Base-by-base conservation (phyloP, 2,329 filamentous ascomycete genomes). In the Fusarium floridanum region DNA sequence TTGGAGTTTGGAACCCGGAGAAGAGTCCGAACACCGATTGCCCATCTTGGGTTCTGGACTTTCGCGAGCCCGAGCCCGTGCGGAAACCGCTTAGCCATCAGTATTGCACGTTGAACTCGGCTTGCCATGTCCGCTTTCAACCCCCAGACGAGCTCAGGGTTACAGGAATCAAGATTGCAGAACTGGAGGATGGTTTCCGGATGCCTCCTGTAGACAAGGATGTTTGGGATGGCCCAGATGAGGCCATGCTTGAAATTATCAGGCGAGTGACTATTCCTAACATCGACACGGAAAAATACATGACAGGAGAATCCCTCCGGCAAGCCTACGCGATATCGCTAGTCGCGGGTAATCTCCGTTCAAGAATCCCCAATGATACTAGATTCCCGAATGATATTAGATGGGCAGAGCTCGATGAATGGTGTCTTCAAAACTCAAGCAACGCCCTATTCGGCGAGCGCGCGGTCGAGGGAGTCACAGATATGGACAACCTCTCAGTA, bases 21-120 rank as follows among this genome's bases (percentile, higher is more conserved):
- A 16, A 10, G 24, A 27, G 17, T 16, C 48, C 0, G 32, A 20
- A 20, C 6, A 41, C 41, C 2, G 41, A 71, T n/a, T 39, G 34
- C 32, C 57, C 68, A 14, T 56, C 61, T 16, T 64, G 61, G 61
- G 61, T 57, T 14, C 36, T 14, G 10, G 36, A 57, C 48, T 32
- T 50, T 50, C 20, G 24, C 12, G 22, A 50, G 24, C 45, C 45
- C 22, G 22, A 50, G 22, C 4, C 12, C 20, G 24, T 27, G 61
- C 45, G 45, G 16, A 50, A 17, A 24, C 45, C 45, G 6, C 45
- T 50, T 17, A 29, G 22, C 20, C 17, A 27, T 20, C 45, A 55
- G 34, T 45, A 20, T 11, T 34, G 32, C 14, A 36, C 37, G 29
- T n/a, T 48, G 41, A 43, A 24, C 22, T 63, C 60, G 8, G 27